Percentiles rank a stretch among this genome's conserved stretches.
phyloP scores from a whole-genome alignment of 2,329 filamentous ascomycete species.

The Penicillium aurantiogriseum region DNA sequence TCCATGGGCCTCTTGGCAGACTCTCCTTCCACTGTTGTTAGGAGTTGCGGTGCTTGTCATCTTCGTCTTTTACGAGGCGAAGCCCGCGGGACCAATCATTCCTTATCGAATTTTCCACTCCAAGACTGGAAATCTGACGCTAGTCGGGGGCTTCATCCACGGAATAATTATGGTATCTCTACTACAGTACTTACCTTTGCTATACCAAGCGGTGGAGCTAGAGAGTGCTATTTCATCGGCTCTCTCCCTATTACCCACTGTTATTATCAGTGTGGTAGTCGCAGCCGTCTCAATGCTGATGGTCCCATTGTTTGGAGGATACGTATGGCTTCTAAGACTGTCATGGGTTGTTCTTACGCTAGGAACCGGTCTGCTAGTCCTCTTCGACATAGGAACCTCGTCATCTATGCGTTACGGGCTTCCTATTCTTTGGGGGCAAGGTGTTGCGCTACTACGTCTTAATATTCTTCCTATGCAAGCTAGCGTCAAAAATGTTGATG shows the following conservation, averaged over 20 bases:
- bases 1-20: not conserved
- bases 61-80: not conserved
- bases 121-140: not conserved
- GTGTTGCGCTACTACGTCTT: constrained; percentile 6
- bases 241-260: constrained; percentile 53
- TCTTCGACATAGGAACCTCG: constrained; percentile 1
- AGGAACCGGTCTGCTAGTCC: constrained; percentile 1
- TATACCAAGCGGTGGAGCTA: not conserved
- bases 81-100: not conserved
- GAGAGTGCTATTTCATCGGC: constrained; percentile 30
- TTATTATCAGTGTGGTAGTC: not conserved
- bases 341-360: constrained; percentile 8
- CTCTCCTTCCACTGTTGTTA: not conserved
- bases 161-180: not conserved
- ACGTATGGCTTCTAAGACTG: constrained; percentile 2
- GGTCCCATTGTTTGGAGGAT: not conserved
- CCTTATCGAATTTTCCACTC: not conserved
- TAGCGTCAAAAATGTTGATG: constrained; percentile 6
- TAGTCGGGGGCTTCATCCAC: not conserved
- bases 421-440: constrained; percentile 1
- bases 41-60: not conserved
- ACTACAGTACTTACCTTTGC: not conserved
- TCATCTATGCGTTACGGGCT: constrained; percentile 2
- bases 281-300: constrained; percentile 4
- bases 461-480: constrained; percentile 9